Conservation (phyloP, 495 filamentous ascomycete genomes). For the Parathielavia appendiculata region DNA sequence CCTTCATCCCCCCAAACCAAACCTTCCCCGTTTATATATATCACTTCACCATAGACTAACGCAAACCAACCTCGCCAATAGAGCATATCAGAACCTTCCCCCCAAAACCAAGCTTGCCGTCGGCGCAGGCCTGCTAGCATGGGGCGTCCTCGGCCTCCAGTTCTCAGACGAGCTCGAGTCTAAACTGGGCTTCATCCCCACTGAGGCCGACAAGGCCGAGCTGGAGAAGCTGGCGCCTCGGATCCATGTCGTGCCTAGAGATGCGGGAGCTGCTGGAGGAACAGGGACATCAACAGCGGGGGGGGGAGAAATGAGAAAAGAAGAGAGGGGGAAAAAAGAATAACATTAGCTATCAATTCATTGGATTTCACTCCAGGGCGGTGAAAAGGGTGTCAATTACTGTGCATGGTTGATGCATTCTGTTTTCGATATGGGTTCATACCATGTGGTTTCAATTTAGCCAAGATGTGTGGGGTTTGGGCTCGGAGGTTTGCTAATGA, state of each 20-base stretch:
- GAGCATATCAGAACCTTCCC: slow-evolving; percentile 38
- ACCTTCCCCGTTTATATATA: background rate
- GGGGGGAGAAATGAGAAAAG: too few species aligned
- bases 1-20: background rate
- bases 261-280: background rate
- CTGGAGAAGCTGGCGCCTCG: slow-evolving; percentile 37
- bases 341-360: too few species aligned
- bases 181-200: slow-evolving; percentile 40
- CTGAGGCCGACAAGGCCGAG: slow-evolving; percentile 40
- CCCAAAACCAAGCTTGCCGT: slow-evolving; percentile 35
- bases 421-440: too few species aligned
- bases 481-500: too few species aligned
- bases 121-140: slow-evolving; percentile 40
- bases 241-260: slow-evolving; percentile 35
- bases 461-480: too few species aligned
- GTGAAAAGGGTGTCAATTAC: too few species aligned
- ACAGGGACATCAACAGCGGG: background rate
- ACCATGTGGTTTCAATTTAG: too few species aligned
- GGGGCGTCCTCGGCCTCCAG: slow-evolving; percentile 41
- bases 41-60: background rate
- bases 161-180: slow-evolving; percentile 40
- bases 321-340: too few species aligned
- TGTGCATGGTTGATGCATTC: too few species aligned
- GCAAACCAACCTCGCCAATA: slow-evolving; percentile 1
- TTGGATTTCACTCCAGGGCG: too few species aligned